phyloP scores from a whole-genome alignment of 306 rosid genomes.

The Alnus glutinosa region DNA sequence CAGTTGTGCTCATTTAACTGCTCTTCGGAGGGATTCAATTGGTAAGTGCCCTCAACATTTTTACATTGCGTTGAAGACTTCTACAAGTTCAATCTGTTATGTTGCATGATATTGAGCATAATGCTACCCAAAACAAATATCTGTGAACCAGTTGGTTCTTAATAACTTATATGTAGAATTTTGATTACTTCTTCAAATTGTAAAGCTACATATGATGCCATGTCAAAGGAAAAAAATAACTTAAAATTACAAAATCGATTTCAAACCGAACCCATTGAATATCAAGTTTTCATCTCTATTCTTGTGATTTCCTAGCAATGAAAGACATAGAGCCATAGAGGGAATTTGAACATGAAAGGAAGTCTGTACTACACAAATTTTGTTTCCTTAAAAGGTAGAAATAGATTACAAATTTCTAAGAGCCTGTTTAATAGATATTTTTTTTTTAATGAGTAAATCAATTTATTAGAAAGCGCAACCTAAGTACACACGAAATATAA shows the following conservation, averaged over 20 bases:
- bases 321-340: not conserved
- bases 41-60: conserved; percentile 47
- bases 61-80: not conserved
- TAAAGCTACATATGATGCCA: not conserved
- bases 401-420: not conserved
- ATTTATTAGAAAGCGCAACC: too few species aligned
- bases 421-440: not conserved
- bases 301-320: not conserved
- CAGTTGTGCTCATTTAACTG: conserved; percentile 94
- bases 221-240: not conserved
- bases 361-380: not conserved
- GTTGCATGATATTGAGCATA: not conserved
- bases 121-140: not conserved
- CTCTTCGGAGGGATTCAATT: conserved; percentile 90
- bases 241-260: not conserved
- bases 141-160: not conserved
- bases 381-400: not conserved
- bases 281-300: not conserved
- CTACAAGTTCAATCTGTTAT: not conserved
- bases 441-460: too few species aligned
- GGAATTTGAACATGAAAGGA: not conserved
- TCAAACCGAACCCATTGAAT: not conserved
- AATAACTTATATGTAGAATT: not conserved
- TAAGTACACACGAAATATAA: too few species aligned
- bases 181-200: not conserved